These are phyloP conservation scores for Candida hungchunana DNA, from an alignment of 805 yeast genomes.

Conservation along the genomic window DNA sequence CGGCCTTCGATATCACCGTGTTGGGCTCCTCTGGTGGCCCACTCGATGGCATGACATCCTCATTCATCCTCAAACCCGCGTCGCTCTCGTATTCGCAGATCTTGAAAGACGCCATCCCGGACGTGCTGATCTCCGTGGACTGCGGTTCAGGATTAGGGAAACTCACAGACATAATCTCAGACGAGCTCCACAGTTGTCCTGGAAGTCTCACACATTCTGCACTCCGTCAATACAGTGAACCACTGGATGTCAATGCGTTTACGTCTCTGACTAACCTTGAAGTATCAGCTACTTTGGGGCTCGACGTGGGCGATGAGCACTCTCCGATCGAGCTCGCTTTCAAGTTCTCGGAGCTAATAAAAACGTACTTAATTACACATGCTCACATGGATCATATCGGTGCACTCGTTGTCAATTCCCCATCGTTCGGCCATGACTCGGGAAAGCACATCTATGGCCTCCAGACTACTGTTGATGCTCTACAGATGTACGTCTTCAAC, in stretches of 20 bases:
- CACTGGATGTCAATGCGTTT: slow-evolving; percentile 5
- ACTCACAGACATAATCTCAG: slow-evolving; percentile 39
- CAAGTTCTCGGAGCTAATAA: slow-evolving; percentile 33
- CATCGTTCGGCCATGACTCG: slow-evolving; percentile 37
- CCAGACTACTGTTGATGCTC: slow-evolving; percentile 43
- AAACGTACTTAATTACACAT: slow-evolving; percentile 62
- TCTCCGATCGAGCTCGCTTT: slow-evolving; percentile 31
- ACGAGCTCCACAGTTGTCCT: slow-evolving; percentile 9
- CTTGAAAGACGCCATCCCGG: slow-evolving; percentile 23
- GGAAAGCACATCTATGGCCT: slow-evolving; percentile 52
- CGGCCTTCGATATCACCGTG: slow-evolving; percentile 53
- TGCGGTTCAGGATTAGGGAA: slow-evolving; percentile 73
- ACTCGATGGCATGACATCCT: slow-evolving; percentile 62
- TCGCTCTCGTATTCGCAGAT: slow-evolving; percentile 37
- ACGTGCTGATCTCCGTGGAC: slow-evolving; percentile 58
- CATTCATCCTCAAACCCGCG: slow-evolving; percentile 60
- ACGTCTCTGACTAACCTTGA: too few relatives aligned
- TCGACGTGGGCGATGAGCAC: too few relatives aligned
- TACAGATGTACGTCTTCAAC: slow-evolving; percentile 61
- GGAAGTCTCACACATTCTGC: slow-evolving; percentile 10
- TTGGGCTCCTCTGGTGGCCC: slow-evolving; percentile 90
- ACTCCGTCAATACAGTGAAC: slow-evolving; percentile 9
- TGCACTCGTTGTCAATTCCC: slow-evolving; percentile 68
- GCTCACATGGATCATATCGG: slow-evolving; percentile 80
- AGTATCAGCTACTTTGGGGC: too few relatives aligned